Evolutionary conservation across 2,329 filamentous ascomycete species (phyloP).

Genomic region (Cadophora sp.): DNA sequence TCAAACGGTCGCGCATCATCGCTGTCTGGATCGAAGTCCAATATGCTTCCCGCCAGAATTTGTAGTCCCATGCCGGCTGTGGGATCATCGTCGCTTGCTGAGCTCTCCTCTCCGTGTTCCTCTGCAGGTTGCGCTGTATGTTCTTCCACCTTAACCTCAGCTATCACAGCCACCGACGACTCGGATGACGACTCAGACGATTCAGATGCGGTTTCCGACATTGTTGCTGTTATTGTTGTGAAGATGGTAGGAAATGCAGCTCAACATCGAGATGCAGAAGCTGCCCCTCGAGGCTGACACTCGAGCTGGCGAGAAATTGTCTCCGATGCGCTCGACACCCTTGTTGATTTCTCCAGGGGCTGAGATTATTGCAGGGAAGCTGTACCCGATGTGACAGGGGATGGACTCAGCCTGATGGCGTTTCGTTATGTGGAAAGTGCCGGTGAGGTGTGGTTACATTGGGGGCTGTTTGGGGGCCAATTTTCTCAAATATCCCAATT

Average conservation of each 20-base stretch:
- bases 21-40: neutral
- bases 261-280: neutral
- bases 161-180: neutral
- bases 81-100: constrained; percentile 7
- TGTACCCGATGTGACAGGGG: neutral
- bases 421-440: neutral
- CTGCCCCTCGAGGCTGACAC: neutral
- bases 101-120: neutral
- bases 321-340: neutral
- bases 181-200: neutral
- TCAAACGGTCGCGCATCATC: constrained; percentile 5
- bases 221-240: neutral
- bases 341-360: neutral
- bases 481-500: neutral
- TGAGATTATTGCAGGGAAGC: neutral
- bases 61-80: constrained; percentile 5
- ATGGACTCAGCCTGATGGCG: neutral
- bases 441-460: neutral
- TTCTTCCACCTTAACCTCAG: neutral
- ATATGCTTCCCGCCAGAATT: neutral
- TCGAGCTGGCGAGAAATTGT: neutral
- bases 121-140: neutral
- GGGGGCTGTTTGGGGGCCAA: neutral
- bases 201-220: neutral
- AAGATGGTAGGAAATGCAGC: neutral